Evolutionary conservation across 495 filamentous ascomycete genomes (phyloP).

Genomic region (Eremomyces bilateralis): DNA sequence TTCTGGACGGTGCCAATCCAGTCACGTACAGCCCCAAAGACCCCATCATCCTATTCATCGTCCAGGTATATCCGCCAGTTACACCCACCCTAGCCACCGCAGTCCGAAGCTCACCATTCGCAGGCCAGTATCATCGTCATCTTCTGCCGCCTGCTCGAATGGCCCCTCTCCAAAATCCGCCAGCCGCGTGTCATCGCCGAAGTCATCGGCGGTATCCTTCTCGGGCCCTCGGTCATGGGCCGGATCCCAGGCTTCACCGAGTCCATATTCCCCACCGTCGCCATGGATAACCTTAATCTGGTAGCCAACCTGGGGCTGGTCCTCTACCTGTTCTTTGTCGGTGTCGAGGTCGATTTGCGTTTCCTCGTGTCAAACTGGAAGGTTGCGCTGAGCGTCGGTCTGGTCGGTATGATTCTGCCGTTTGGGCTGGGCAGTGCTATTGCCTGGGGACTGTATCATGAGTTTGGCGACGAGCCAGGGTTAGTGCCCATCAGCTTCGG

Average conservation of each 20-base stretch:
- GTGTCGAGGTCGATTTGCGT: conserved; percentile 80
- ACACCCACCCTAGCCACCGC: not conserved
- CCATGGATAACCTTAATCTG: conserved; percentile 54
- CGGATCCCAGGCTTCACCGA: conserved; percentile 60
- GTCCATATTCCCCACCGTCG: conserved; percentile 52
- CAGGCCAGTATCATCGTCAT: conserved; percentile 79
- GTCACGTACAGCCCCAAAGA: conserved; percentile 48
- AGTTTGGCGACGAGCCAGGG: conserved; percentile 45
- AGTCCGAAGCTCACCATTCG: conserved; percentile 2
- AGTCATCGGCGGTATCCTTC: conserved; percentile 77
- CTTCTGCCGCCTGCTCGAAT: conserved; percentile 66
- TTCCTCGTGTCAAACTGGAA: conserved; percentile 73
- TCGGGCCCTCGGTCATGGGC: conserved; percentile 75
- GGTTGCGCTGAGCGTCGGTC: conserved; percentile 57
- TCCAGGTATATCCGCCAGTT: conserved; percentile 39
- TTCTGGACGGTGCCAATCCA: conserved; percentile 57
- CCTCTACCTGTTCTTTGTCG: conserved; percentile 82
- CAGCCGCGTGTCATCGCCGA: conserved; percentile 92
- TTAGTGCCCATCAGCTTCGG: conserved; percentile 50
- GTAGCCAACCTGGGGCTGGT: conserved; percentile 80
- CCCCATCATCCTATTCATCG: conserved; percentile 85
- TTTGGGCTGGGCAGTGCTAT: conserved; percentile 52
- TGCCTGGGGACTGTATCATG: conserved; percentile 65
- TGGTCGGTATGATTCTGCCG: conserved; percentile 71
- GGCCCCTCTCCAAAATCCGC: conserved; percentile 62